These are phyloP conservation scores for Ceratobasidium sp. DNA, from an alignment of 1,284 basidiomycete genomes.

Conservation along the genomic window DNA sequence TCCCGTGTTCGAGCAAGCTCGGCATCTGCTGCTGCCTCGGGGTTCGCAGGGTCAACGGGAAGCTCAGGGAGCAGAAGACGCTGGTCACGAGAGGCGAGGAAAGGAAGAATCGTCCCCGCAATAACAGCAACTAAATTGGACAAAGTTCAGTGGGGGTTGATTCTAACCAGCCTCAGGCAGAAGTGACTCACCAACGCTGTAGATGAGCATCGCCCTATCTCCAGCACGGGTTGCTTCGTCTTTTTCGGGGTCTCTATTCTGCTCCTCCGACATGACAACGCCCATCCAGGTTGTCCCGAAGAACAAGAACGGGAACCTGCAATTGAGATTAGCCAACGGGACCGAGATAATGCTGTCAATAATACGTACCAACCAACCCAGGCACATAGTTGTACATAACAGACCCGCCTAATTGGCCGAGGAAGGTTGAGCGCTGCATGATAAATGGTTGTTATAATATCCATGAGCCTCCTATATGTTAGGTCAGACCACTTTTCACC, in stretches of 20 bases:
- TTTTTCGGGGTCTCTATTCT: constrained; percentile 73
- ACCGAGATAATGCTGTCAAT: not conserved
- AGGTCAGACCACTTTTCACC: not conserved
- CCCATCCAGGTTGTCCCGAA: constrained; percentile 93
- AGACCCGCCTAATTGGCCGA: constrained; percentile 84
- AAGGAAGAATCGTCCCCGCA: constrained; percentile 85
- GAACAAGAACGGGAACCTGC: constrained; percentile 93
- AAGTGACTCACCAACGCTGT: constrained; percentile 76
- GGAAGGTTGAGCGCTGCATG: constrained; percentile 79
- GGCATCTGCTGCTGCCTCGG: constrained; percentile 61
- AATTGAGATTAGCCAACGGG: constrained; percentile 23
- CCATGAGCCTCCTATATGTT: constrained; percentile 55
- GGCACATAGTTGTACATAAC: constrained; percentile 89
- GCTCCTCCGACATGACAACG: constrained; percentile 87
- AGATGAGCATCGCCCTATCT: constrained; percentile 88
- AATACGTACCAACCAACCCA: constrained; percentile 88
- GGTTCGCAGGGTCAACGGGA: constrained; percentile 60
- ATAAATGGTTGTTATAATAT: constrained; percentile 80
- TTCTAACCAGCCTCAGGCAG: not conserved
- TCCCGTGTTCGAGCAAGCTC: constrained; percentile 74
- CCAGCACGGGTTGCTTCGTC: constrained; percentile 87
- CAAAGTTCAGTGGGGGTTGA: constrained; percentile 36
- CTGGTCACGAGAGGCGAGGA: constrained; percentile 80
- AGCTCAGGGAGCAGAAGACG: constrained; percentile 63
- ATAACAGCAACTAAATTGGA: constrained; percentile 81